Base-by-base conservation (phyloP, 2,329 filamentous ascomycete genomes). In the Fusarium verrucosum region DNA sequence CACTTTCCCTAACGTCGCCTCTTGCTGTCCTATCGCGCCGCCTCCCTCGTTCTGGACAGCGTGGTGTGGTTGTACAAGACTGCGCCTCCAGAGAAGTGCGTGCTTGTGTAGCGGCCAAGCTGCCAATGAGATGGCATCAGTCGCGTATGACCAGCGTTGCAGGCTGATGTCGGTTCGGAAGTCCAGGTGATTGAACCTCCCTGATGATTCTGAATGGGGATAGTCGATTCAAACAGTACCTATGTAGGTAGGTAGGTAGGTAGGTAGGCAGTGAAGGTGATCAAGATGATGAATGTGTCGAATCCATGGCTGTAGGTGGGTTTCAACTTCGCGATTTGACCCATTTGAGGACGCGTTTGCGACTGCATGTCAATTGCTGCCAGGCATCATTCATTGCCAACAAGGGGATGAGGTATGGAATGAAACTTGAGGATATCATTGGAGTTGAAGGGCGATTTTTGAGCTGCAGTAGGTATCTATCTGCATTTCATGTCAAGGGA, bases 91-190 rank as follows among this genome's bases (percentile, higher is more conserved):
- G 35, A 40, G 37, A 55, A 40, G 30, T 51, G 35, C 23, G 38
- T 52, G 54, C 43, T 55, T 67, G 66, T 68, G 66, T 68, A 46
- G 62, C 49, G 62, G 42, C 52, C 52, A 58, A 58, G 47, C 42
- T 68, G 44, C 68, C 70, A 70, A 65, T 72, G 55, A 51, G 55
- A 66, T 42, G 57, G 54, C 57, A 47, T 59, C 17, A 35, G 62
- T 70, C 44, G 46, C 14, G 70, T 71, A 42, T 41, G 40, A 71
- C 69, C 57, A 57, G 49, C 50, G 42, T 68, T 68, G 58, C 45
- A 59, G 64, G 57, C 63, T 59, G 64, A 55, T 68, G 68, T 47
- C 41, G 56, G 58, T 65, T 68, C 64, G 56, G 59, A 58, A 70
- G 38, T 38, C 46, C 50, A 65, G 46, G 42, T 20, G 23, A 25